Evolutionary conservation across 805 yeast genomes (phyloP).

Genomic region (Candida vartiovaarae): DNA sequence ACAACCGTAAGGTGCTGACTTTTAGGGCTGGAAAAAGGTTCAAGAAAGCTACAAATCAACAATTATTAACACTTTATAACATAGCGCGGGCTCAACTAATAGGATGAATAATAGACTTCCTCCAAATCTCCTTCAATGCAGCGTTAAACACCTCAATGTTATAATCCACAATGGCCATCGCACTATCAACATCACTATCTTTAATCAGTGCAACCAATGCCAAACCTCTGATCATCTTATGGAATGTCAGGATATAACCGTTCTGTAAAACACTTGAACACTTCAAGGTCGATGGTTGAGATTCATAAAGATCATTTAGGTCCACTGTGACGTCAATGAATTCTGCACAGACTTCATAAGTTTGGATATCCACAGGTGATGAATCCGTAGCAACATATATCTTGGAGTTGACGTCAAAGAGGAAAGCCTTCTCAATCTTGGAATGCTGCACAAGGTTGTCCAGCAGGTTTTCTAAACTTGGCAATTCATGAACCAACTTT

Average conservation of each 20-base stretch:
- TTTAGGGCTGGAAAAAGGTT: too few species aligned
- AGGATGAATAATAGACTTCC: slow-evolving; percentile 22
- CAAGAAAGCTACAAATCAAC: too few species aligned
- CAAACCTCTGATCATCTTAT: slow-evolving; percentile 88
- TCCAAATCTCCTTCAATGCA: slow-evolving; percentile 62
- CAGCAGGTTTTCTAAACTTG: slow-evolving; percentile 79
- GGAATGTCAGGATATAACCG: slow-evolving; percentile 76
- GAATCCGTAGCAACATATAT: slow-evolving; percentile 95
- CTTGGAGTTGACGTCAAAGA: slow-evolving; percentile 88
- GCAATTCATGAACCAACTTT: slow-evolving; percentile 81
- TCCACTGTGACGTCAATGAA: slow-evolving; percentile 93
- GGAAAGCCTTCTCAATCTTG: slow-evolving; percentile 84
- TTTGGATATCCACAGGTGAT: slow-evolving; percentile 89
- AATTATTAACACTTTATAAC: too few species aligned
- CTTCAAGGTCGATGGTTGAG: slow-evolving; percentile 29
- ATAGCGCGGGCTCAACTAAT: background rate
- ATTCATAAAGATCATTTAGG: slow-evolving; percentile 61
- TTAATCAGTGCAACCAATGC: slow-evolving; percentile 86
- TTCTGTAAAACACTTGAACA: slow-evolving; percentile 73
- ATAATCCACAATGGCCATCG: slow-evolving; percentile 73
- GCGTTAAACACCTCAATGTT: slow-evolving; percentile 77
- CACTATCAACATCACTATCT: slow-evolving; percentile 34
- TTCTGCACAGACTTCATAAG: slow-evolving; percentile 95
- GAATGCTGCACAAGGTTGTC: slow-evolving; percentile 86
- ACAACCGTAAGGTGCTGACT: too few species aligned